Conservation (phyloP, 805 yeast species). For the Komagataella phaffii region DNA sequence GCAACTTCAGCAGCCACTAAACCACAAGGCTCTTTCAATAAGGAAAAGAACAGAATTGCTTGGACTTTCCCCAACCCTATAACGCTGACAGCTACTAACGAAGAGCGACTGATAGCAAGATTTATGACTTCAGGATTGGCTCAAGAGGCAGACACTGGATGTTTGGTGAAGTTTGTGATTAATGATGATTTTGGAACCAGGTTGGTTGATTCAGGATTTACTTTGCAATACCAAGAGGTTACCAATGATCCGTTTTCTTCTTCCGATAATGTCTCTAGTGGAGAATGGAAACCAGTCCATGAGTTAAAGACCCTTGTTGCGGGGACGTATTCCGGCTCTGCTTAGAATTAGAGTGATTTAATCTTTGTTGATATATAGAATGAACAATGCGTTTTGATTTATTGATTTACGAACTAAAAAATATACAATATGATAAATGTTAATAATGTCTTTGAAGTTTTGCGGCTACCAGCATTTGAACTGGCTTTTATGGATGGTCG, state of each 20-base stretch:
- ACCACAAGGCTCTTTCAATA: constrained; percentile 86
- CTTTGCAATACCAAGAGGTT: neutral
- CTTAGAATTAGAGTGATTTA: constrained; percentile 2
- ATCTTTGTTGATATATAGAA: neutral
- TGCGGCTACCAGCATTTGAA: neutral
- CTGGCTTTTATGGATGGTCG: neutral
- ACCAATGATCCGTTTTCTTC: constrained; percentile 22
- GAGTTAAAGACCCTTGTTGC: constrained; percentile 32
- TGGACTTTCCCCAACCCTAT: constrained; percentile 53
- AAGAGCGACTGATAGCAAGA: constrained; percentile 72
- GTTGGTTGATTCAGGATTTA: constrained; percentile 15
- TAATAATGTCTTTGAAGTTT: no score
- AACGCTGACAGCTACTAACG: constrained; percentile 21
- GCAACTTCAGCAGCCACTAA: constrained; percentile 70
- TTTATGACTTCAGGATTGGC: constrained; percentile 66
- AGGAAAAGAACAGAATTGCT: constrained; percentile 72
- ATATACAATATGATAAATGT: neutral
- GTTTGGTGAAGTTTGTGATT: constrained; percentile 52
- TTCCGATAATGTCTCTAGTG: constrained; percentile 7
- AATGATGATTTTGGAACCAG: constrained; percentile 26
- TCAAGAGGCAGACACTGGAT: constrained; percentile 61
- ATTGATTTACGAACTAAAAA: neutral
- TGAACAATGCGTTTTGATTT: neutral
- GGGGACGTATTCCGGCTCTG: constrained; percentile 23
- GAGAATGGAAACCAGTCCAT: constrained; percentile 24